phyloP scores from a whole-genome alignment of 768 basidiomycete genomes.

The Lactifluus volemus region DNA sequence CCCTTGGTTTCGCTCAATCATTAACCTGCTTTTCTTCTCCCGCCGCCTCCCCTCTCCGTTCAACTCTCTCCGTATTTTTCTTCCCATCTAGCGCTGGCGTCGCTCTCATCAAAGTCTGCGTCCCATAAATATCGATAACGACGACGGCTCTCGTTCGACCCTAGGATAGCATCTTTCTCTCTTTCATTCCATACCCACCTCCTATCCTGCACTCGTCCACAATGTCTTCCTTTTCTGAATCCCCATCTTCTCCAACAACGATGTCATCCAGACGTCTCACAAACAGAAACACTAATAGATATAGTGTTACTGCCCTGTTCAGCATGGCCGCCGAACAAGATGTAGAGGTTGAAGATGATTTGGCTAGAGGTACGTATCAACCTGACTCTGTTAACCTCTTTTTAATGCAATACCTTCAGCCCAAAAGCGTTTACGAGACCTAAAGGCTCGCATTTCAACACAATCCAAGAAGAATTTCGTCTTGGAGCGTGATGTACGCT shows the following conservation, averaged over 20 bases:
- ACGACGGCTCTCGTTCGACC: not conserved
- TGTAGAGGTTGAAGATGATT: constrained; percentile 93
- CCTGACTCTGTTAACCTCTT: not conserved
- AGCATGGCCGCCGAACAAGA: constrained; percentile 99
- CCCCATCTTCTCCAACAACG: constrained; percentile 52
- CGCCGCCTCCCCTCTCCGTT: constrained; percentile 18
- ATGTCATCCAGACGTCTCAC: constrained; percentile 70
- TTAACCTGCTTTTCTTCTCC: not conserved
- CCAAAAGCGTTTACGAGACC: constrained; percentile 91
- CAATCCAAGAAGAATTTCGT: constrained; percentile 99
- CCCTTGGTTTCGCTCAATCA: not conserved
- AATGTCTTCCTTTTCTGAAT: constrained; percentile 51
- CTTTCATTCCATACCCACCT: constrained; percentile 8
- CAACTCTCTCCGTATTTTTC: constrained; percentile 24
- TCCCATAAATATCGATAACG: constrained; percentile 1
- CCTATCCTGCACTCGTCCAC: constrained; percentile 21
- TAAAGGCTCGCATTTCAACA: constrained; percentile 94
- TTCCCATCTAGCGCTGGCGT: constrained; percentile 24
- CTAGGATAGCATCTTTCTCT: constrained; percentile 9
- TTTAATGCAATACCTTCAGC: constrained; percentile 38
- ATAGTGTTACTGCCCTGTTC: constrained; percentile 92
- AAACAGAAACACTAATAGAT: constrained; percentile 92
- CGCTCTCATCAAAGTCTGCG: constrained; percentile 11
- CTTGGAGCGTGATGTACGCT: constrained; percentile 95
- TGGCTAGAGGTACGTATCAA: constrained; percentile 69